Base-by-base conservation (phyloP, 306 rosid species). In the Benincasa hispida region DNA sequence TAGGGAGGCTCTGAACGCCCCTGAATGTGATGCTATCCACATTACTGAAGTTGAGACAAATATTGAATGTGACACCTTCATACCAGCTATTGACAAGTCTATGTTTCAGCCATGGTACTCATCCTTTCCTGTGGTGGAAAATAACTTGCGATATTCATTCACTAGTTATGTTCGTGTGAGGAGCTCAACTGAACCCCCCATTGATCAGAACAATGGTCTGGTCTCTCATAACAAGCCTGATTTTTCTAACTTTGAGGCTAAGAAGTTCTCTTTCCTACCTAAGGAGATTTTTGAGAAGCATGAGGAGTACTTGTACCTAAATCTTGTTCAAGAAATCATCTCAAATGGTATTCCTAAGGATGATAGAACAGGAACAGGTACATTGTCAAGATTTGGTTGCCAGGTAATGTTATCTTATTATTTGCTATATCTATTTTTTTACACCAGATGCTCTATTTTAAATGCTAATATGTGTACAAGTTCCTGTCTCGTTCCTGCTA, bases 301-400 rank as follows among this genome's bases (percentile, higher is more conserved):
- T 15, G 99, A 94, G 80, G 99, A 94, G 87, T 80, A 84, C 81
- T 75, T 78, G 47, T 94, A 94, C 87, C 88, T 94, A 53, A 88
- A 84, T 62, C 76, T 94, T 84, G 96, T 94, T 68, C 87, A 86
- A 86, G 96, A 92, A 82, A 87, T 89, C 76, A 86, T 94, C 79
- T 85, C 96, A 55, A 87, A 89, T 83, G 99, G 99, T 51, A 84
- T 85, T 45, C 11, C 81, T 72, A 94, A 90, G 87, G 97, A 90
- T 75, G 99, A 94, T 78, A 90, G 98, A 84, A 92, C 98, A 8
- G 98, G 99, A 74, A 94, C 99, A 47, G 99, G 99, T 79, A 94
- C 97, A 80, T 83, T 92, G 78, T 94, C 99, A 2, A 89, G 79
- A 84, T 94, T 94, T 81, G 99, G 99, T 58, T 84, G 92, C 87